A percentile compares a stretch with the other conserved stretches of the same genome.
Conservation (phyloP, 1,284 basidiomycete species). For the Heterobasidion parviporum region DNA sequence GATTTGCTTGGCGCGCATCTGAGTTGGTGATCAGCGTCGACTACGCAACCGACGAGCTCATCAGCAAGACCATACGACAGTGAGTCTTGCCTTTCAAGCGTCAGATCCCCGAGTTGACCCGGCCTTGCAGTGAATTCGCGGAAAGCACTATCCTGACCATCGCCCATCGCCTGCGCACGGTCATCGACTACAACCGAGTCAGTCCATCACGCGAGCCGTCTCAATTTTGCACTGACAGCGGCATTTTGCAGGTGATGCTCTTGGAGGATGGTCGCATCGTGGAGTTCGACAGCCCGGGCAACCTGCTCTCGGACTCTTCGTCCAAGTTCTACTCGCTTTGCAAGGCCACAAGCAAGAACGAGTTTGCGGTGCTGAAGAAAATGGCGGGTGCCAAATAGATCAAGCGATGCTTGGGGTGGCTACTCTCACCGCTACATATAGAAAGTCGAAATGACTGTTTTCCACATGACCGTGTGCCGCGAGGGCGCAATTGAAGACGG, state of each 20-base stretch:
- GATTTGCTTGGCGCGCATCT: not conserved
- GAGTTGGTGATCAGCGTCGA: conserved; percentile 41
- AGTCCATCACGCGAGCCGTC: conserved; percentile 10
- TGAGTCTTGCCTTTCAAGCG: conserved; percentile 22
- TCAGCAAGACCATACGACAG: conserved; percentile 69
- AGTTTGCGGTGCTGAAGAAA: conserved; percentile 68
- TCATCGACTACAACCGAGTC: conserved; percentile 53
- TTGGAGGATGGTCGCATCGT: conserved; percentile 81
- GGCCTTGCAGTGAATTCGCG: conserved; percentile 40
- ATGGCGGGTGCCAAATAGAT: conserved; percentile 40
- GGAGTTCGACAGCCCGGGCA: conserved; percentile 74
- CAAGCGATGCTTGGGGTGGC: not conserved
- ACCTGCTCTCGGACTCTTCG: conserved; percentile 53
- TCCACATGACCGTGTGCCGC: too few relatives aligned
- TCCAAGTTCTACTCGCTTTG: conserved; percentile 76
- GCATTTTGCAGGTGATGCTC: conserved; percentile 59
- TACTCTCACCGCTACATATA: too few relatives aligned
- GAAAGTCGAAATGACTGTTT: too few relatives aligned
- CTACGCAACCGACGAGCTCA: conserved; percentile 72
- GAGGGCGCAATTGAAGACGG: too few relatives aligned
- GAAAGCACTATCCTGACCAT: conserved; percentile 52
- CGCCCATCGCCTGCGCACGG: conserved; percentile 60
- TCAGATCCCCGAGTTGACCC: conserved; percentile 21
- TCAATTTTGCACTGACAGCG: not conserved
- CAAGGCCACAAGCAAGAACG: conserved; percentile 74